Conservation (phyloP, 2,329 filamentous ascomycete genomes). For the Ascochyta clinopodiicola region DNA sequence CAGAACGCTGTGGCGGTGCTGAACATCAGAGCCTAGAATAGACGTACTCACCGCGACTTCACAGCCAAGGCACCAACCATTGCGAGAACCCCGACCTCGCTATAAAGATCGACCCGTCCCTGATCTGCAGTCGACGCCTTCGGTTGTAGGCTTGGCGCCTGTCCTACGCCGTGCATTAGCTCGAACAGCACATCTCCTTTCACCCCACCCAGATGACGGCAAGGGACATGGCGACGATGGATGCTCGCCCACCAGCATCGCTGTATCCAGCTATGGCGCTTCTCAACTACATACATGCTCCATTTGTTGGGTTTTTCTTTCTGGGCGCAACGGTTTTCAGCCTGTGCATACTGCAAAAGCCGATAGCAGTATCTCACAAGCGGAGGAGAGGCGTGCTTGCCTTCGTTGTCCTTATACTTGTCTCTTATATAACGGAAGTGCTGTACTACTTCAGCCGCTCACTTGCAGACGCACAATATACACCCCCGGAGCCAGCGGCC, state of each 20-base stretch:
- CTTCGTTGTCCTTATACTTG: slow-evolving; percentile 23
- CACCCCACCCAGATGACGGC: neutral
- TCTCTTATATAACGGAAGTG: slow-evolving; percentile 39
- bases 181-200: neutral
- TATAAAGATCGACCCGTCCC: slow-evolving; percentile 5
- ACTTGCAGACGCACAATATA: slow-evolving; percentile 37
- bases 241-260: slow-evolving; percentile 11
- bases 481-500: slow-evolving; percentile 41
- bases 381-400: slow-evolving; percentile 29
- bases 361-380: slow-evolving; percentile 31
- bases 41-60: slow-evolving; percentile 1
- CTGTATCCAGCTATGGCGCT: slow-evolving; percentile 35
- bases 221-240: slow-evolving; percentile 20
- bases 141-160: slow-evolving; percentile 1
- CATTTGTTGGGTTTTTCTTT: slow-evolving; percentile 40
- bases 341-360: slow-evolving; percentile 41
- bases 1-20: slow-evolving; percentile 11
- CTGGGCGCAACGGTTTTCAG: slow-evolving; percentile 36
- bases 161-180: neutral
- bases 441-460: slow-evolving; percentile 44
- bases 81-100: neutral
- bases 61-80: neutral
- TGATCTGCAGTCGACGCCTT: neutral
- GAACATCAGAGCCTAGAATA: neutral
- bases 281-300: slow-evolving; percentile 44